Evolutionary conservation across 129 eudicot genomes (phyloP), one percentile per base, ranked within the genome.

Genomic region (Pseudognaphalium luteoalbum): DNA sequence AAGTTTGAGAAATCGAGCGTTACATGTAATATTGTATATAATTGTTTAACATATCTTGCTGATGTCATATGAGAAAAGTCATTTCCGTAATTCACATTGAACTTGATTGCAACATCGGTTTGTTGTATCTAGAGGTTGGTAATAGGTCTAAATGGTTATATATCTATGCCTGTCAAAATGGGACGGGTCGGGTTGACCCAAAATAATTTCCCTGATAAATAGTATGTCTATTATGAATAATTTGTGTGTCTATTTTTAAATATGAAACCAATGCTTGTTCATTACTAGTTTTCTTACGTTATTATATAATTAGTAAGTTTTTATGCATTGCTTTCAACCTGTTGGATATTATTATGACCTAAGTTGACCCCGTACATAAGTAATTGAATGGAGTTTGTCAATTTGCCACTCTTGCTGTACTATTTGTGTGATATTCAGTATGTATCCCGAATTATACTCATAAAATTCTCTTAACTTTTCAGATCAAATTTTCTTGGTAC

Each of bases 401-500:
- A 17, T 5, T 17, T 17, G 8, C 21, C 60, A 54, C 60, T 16
- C 4, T 63, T 11, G 39, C 12, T 22, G 10, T 32, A 9, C 11
- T 17, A 16, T 2, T 4, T 14, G 39, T 29, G 19, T 16, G 39
- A 64, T 30, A 33, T 32, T 47, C 6, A 11, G 54, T 47, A 2
- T 61, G 17, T 61, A 10, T 59, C 2, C 35, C 25, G 3, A 61
- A 4, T 21, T 61, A 25, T 60, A 61, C 7, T 61, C 35, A 22
- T 60, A 61, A 10, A 37, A 20, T 15, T 58, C 12, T 14, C 30
- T 69, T 5, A 7, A 33, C 68, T 71, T 81, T 67, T 69, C 89
- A 92, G 98, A 88, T 92, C 98, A n/a, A 92, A 92, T 73, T 92
- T 92, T 71, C 88, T 92, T 15, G 98, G 98, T 33, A 92, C 98